Percentiles rank a stretch among this genome's conserved stretches.
phyloP scores from a whole-genome alignment of 2,329 filamentous ascomycete species.

The Phyllosticta citribraziliensis region DNA sequence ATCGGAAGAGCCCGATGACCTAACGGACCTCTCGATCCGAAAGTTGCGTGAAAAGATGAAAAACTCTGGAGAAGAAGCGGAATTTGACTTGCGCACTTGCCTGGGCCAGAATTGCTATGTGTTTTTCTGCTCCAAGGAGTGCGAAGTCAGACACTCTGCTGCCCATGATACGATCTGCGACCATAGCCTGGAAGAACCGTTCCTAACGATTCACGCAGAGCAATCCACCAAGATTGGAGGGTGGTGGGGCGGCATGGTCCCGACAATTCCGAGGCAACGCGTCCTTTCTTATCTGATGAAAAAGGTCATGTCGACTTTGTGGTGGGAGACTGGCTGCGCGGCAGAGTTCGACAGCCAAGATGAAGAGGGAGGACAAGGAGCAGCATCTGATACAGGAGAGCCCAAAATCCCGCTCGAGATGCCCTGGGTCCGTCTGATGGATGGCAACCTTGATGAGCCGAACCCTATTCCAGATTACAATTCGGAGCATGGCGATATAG shows the following conservation, averaged over 20 bases:
- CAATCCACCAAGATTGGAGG: background rate
- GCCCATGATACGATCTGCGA: background rate
- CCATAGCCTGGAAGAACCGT: background rate
- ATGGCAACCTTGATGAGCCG: background rate
- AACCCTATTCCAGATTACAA: background rate
- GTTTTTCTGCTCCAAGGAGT: background rate
- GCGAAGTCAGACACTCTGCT: background rate
- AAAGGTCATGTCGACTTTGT: background rate
- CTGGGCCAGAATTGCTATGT: background rate
- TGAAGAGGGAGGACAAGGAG: background rate
- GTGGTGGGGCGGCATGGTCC: background rate
- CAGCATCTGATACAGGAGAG: background rate
- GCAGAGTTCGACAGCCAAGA: background rate
- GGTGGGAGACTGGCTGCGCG: background rate
- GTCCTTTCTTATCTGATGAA: background rate
- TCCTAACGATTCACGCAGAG: background rate
- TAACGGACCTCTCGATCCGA: background rate
- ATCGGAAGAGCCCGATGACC: background rate
- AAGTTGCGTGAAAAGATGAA: background rate
- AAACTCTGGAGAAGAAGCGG: background rate
- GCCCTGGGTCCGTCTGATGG: background rate
- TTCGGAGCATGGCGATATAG: background rate
- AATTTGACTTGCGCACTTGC: background rate
- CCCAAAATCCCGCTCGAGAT: background rate
- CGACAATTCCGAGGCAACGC: background rate